Percentiles rank a stretch among this genome's conserved stretches.
These are phyloP conservation scores for Garcia nutans DNA, from an alignment of 345 rosid species.

Conservation along the genomic window DNA sequence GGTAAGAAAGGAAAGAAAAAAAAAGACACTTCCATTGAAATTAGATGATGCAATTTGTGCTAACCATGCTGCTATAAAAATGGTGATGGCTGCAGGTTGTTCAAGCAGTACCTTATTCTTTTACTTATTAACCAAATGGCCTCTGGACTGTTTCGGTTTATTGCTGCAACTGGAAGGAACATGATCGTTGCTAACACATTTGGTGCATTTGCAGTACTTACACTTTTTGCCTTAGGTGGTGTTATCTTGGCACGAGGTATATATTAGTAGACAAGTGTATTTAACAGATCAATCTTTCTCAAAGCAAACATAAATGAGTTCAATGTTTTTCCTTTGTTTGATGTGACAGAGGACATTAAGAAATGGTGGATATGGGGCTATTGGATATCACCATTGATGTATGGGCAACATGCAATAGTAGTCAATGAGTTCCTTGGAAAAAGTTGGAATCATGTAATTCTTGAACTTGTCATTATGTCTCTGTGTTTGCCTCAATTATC, in stretches of 20 bases:
- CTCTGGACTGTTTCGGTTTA: constrained; percentile 54
- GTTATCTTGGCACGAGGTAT: constrained; percentile 57
- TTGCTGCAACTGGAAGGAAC: constrained; percentile 59
- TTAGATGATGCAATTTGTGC: background rate
- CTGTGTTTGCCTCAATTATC: background rate
- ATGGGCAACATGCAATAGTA: constrained; percentile 63
- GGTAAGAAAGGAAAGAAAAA: constrained; percentile 36
- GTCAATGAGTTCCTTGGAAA: constrained; percentile 72
- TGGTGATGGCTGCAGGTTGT: constrained; percentile 39
- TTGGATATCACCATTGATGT: constrained; percentile 82
- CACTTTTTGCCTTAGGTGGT: constrained; percentile 63
- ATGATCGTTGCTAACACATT: constrained; percentile 64
- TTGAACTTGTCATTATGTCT: constrained; percentile 2
- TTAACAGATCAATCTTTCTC: background rate
- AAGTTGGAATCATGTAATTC: constrained; percentile 54
- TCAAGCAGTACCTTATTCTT: constrained; percentile 67
- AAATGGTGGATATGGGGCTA: constrained; percentile 94
- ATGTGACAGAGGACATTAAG: constrained; percentile 54
- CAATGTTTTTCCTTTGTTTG: background rate
- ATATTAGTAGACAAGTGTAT: constrained; percentile 20
- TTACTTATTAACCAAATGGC: constrained; percentile 58
- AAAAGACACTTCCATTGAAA: background rate
- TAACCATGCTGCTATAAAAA: background rate
- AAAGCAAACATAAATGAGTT: background rate
- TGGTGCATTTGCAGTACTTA: constrained; percentile 57